phyloP scores from a whole-genome alignment of 768 basidiomycete species.

The Suillus luteus region DNA sequence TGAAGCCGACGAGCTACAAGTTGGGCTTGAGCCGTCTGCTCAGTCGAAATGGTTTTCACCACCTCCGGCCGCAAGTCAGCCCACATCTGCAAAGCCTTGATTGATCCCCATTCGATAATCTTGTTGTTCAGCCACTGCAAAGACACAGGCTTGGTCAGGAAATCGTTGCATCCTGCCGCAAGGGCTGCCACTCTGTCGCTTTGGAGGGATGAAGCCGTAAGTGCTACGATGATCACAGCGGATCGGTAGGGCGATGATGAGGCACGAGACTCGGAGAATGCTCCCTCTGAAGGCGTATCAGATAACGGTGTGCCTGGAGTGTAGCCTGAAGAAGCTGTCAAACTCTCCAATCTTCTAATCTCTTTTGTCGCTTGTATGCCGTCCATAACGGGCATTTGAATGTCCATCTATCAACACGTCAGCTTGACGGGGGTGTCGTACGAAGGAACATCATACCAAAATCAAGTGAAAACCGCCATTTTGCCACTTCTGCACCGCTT shows the following conservation, averaged over 20 bases:
- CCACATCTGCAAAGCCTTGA: constrained; percentile 93
- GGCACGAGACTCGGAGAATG: constrained; percentile 48
- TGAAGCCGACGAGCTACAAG: constrained; percentile 48
- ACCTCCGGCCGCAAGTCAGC: constrained; percentile 74
- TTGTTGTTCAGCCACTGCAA: constrained; percentile 96
- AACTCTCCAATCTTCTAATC: constrained; percentile 83
- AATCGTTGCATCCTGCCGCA: constrained; percentile 98
- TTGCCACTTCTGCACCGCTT: constrained; percentile 95
- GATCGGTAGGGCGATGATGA: constrained; percentile 75
- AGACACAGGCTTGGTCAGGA: constrained; percentile 96
- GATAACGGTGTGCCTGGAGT: constrained; percentile 68
- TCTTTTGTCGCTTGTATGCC: constrained; percentile 97
- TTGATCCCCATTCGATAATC: constrained; percentile 99
- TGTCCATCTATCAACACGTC: constrained; percentile 84
- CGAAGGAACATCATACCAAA: constrained; percentile 58
- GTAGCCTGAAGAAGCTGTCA: constrained; percentile 62
- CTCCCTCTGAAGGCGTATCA: constrained; percentile 62
- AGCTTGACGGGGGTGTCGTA: constrained; percentile 13
- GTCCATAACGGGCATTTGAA: constrained; percentile 99
- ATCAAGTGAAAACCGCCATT: constrained; percentile 95
- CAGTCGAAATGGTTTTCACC: constrained; percentile 46
- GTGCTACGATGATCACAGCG: constrained; percentile 98
- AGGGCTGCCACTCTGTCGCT: constrained; percentile 96
- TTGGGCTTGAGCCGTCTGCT: constrained; percentile 50
- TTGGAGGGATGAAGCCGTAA: constrained; percentile 95